A percentile compares a stretch with the other conserved stretches of the same genome.
phyloP scores from a whole-genome alignment of 495 filamentous ascomycete genomes.

The Chaetomium cochliodes region DNA sequence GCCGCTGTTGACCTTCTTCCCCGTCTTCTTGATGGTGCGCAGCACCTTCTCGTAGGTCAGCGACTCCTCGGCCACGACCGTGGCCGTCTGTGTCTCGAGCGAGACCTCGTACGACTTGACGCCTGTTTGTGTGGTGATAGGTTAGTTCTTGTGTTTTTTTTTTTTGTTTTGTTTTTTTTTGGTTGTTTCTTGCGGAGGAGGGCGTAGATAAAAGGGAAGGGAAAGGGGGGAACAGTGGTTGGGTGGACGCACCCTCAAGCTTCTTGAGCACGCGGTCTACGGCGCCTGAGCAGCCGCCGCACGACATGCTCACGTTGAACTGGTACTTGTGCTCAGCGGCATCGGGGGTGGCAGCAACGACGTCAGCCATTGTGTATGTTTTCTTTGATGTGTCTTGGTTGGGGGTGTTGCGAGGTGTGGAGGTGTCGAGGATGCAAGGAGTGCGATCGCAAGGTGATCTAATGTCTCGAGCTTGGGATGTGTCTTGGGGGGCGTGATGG shows the following conservation, averaged over 20 bases:
- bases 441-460: neutral
- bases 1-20: conserved; percentile 79
- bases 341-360: conserved; percentile 12
- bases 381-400: conserved; percentile 3
- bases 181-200: no score
- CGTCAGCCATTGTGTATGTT: conserved; percentile 44
- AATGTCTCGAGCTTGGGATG: neutral
- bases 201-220: no score
- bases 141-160: neutral
- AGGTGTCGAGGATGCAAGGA: neutral
- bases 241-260: conserved; percentile 67
- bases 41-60: conserved; percentile 79
- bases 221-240: neutral
- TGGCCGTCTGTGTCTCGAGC: conserved; percentile 77
- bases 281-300: conserved; percentile 63
- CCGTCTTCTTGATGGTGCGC: conserved; percentile 89
- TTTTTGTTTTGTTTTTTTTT: neutral
- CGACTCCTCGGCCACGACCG: conserved; percentile 60
- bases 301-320: conserved; percentile 66
- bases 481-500: neutral
- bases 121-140: conserved; percentile 51
- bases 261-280: conserved; percentile 93
- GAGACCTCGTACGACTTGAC: conserved; percentile 83
- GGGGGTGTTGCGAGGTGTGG: neutral
- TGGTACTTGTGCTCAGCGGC: conserved; percentile 51